Evolutionary conservation across 2,329 filamentous ascomycete genomes (phyloP).

Genomic region (Botryotinia calthae): DNA sequence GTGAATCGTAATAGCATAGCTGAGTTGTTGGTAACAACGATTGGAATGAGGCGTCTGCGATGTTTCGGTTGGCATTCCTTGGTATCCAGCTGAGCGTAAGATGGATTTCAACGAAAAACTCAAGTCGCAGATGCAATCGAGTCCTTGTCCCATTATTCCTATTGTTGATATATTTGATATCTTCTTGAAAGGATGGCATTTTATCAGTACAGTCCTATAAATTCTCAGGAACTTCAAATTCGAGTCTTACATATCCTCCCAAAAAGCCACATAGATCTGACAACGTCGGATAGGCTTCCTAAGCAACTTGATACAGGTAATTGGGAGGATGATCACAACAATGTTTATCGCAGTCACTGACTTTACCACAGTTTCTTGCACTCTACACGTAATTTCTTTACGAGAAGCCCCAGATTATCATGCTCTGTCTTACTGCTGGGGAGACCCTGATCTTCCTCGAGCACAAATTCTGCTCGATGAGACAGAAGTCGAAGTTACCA

Average conservation of each 20-base stretch:
- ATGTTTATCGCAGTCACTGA: neutral
- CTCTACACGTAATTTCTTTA: slow-evolving; percentile 1
- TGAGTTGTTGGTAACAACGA: neutral
- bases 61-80: neutral
- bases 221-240: slow-evolving; percentile 1
- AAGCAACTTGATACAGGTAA: neutral
- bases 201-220: slow-evolving; percentile 4
- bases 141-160: neutral
- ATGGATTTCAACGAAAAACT: neutral
- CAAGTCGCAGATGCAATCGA: neutral
- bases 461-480: slow-evolving; percentile 20
- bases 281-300: too few relatives aligned
- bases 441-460: neutral
- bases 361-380: neutral
- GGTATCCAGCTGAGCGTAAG: neutral
- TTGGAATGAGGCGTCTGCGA: slow-evolving; percentile 6
- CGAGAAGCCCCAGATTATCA: slow-evolving; percentile 7
- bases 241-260: slow-evolving; percentile 6
- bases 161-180: neutral
- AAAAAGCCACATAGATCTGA: too few relatives aligned
- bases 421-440: slow-evolving; percentile 23
- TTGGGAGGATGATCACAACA: neutral
- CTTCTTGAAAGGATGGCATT: neutral
- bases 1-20: neutral
- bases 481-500: slow-evolving; percentile 17